A percentile compares a stretch with the other conserved stretches of the same genome.
phyloP scores from a whole-genome alignment of 441 rosid genomes.

The Sinapis alba region DNA sequence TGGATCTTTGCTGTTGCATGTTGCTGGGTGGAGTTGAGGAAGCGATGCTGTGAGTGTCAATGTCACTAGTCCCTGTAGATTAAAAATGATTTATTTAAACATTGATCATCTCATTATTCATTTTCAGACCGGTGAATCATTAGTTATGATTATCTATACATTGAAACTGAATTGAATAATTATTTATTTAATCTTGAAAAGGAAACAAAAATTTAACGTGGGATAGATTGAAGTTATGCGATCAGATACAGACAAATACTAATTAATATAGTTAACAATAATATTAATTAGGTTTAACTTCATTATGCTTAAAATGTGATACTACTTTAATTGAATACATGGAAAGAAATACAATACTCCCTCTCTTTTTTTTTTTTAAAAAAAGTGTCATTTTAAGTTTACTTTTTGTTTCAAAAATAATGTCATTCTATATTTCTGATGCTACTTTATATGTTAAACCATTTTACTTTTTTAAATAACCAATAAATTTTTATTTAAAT shows the following conservation, averaged over 20 bases:
- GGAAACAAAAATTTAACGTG: background rate
- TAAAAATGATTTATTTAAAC: background rate
- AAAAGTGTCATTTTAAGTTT: no score
- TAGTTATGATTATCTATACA: background rate
- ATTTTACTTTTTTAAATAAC: no score
- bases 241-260: background rate
- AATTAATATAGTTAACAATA: no score
- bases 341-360: background rate
- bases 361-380: no score
- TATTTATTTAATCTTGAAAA: background rate
- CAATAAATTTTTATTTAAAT: no score
- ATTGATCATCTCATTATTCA: background rate
- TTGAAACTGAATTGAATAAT: background rate
- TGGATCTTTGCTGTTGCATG: slow-evolving; percentile 44
- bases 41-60: slow-evolving; percentile 79
- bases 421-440: no score
- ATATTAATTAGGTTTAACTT: slow-evolving; percentile 22
- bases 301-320: background rate
- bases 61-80: slow-evolving; percentile 64
- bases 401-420: no score
- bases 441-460: no score
- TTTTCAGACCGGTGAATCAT: background rate
- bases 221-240: background rate
- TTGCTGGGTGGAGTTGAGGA: slow-evolving; percentile 64
- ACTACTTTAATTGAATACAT: slow-evolving; percentile 12